Percentiles rank a stretch among this genome's conserved stretches.
Conservation (phyloP, 139 green algal genomes). For the Volvox africanus region DNA sequence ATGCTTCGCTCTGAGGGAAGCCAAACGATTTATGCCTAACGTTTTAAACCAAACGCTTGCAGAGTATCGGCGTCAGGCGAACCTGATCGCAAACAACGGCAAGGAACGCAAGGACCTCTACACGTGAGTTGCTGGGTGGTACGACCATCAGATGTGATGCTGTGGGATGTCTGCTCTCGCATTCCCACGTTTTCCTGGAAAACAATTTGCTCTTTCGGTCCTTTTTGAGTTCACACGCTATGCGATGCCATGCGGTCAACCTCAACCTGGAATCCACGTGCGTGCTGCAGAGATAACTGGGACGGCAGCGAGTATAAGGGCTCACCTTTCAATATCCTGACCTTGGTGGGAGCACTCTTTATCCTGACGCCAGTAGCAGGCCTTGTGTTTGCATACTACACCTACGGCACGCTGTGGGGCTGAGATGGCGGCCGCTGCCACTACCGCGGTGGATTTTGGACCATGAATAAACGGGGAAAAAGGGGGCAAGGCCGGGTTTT, state of each 20-base stretch:
- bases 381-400: slow-evolving; percentile 74
- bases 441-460: too few species aligned
- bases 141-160: too few species aligned
- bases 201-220: too few species aligned
- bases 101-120: slow-evolving; percentile 80
- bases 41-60: background rate
- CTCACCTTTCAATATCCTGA: slow-evolving; percentile 65
- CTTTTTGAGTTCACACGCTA: too few species aligned
- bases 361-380: slow-evolving; percentile 69
- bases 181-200: too few species aligned
- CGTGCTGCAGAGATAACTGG: slow-evolving; percentile 63
- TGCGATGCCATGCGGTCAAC: too few species aligned
- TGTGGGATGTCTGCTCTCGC: too few species aligned
- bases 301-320: slow-evolving; percentile 77
- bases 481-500: too few species aligned
- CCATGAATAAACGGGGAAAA: too few species aligned
- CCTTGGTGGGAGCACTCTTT: slow-evolving; percentile 55
- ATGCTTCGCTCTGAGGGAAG: too few species aligned
- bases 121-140: slow-evolving; percentile 51
- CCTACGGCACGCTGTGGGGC: slow-evolving; percentile 77
- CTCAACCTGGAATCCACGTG: too few species aligned
- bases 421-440: background rate
- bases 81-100: slow-evolving; percentile 69
- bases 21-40: too few species aligned
- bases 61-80: slow-evolving; percentile 69